Conservation (phyloP, 106 monocot species). For the Platanthera guangdongensis region DNA sequence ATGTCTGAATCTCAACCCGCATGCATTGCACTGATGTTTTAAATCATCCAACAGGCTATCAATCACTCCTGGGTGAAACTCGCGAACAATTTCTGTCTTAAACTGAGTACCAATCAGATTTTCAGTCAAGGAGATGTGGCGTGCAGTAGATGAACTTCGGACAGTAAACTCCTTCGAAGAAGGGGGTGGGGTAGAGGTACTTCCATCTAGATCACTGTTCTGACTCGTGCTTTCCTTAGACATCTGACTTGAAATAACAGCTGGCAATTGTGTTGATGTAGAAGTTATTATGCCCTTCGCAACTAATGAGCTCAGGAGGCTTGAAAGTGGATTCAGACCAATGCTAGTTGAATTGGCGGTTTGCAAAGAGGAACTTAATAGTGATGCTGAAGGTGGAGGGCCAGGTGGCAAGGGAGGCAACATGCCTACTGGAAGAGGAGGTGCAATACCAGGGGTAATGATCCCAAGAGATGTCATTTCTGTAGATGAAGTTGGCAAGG, state of each 20-base stretch:
- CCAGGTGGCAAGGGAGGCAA: slow-evolving; percentile 77
- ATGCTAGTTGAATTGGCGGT: slow-evolving; percentile 5
- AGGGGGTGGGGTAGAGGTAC: background rate
- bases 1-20: slow-evolving; percentile 51
- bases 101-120: slow-evolving; percentile 57
- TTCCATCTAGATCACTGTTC: slow-evolving; percentile 8
- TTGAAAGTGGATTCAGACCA: slow-evolving; percentile 52
- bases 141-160: slow-evolving; percentile 12
- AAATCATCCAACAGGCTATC: slow-evolving; percentile 51
- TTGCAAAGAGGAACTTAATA: slow-evolving; percentile 13
- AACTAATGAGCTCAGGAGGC: slow-evolving; percentile 72
- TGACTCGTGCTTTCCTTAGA: slow-evolving; percentile 3
- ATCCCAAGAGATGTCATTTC: slow-evolving; percentile 6
- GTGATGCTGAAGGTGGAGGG: slow-evolving; percentile 42
- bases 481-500: slow-evolving; percentile 13
- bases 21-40: slow-evolving; percentile 50
- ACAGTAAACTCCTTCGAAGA: slow-evolving; percentile 8
- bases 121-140: background rate
- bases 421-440: background rate
- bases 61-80: slow-evolving; percentile 56
- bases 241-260: slow-evolving; percentile 2
- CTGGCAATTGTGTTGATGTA: slow-evolving; percentile 15
- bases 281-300: slow-evolving; percentile 85
- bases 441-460: background rate
- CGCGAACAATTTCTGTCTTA: slow-evolving; percentile 53